Base-by-base conservation (phyloP, 306 rosid genomes). In the Argentina anserina region DNA sequence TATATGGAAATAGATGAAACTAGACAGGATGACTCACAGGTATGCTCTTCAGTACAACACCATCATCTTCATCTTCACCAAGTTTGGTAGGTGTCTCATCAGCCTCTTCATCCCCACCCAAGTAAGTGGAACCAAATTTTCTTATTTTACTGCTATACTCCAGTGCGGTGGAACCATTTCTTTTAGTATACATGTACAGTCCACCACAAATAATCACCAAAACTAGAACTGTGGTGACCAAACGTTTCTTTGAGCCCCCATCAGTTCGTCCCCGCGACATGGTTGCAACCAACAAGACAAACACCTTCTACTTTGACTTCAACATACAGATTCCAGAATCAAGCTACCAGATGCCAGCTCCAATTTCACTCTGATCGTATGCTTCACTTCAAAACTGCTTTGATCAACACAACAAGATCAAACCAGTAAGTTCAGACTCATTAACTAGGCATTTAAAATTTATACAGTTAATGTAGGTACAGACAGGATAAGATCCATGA, bases 211-310 rank as follows among this genome's bases (percentile, higher is more conserved):
- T 82, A 52, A 86, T 45, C 66, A 86, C 80, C 81, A 78, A 90
- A 36, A 67, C 81, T 76, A 76, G 84, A 53, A 95, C 58, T 40
- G 83, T 72, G 87, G 85, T 81, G 81, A 95, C 77, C 71, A 90
- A 41, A 29, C 85, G 90, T 82, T 88, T 91, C 86, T 90, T 92
- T 67, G 84, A 90, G 9, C 89, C 78, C 73, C 96, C 99, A 74
- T 90, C 97, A 69, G 96, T 75, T 84, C 97, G 90, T 72, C 96
- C 97, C 84, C 97, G 86, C 74, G 80, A 81, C 97, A 91, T 94
- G 81, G 83, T 79, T 79, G 58, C 46, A 76, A 42, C 68, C 18
- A 55, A 75, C 43, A 28, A 42, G 18, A 56, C 45, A 40, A 55
- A 39, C 9, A 40, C 73, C 73, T 66, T 64, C 75, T 80, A 75